Conservation (phyloP, 2,329 filamentous ascomycete species). For the Tympanopsis confertula region DNA sequence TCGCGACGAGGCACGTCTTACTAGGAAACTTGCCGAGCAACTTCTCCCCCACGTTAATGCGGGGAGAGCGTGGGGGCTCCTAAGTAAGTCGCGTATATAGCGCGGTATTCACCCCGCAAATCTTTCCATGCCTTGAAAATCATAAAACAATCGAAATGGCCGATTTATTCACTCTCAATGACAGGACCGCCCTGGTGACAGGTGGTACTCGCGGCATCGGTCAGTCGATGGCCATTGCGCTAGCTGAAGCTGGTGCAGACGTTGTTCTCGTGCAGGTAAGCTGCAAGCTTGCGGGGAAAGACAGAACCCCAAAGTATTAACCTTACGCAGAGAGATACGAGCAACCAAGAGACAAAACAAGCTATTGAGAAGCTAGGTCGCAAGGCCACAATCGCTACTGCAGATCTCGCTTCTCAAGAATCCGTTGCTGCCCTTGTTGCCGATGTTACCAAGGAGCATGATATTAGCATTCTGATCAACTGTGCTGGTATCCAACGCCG, state of each 20-base stretch:
- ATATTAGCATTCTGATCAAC: slow-evolving; percentile 49
- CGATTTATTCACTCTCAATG: background rate
- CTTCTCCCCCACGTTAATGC: too few species aligned
- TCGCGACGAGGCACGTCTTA: too few species aligned
- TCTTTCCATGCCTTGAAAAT: too few species aligned
- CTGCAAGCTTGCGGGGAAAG: background rate
- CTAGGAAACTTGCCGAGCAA: too few species aligned
- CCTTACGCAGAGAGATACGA: background rate
- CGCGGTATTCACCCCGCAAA: too few species aligned
- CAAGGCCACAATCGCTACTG: slow-evolving; percentile 7
- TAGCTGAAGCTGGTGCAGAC: background rate
- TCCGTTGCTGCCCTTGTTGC: slow-evolving; percentile 6
- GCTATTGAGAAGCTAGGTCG: background rate
- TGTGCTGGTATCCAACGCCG: slow-evolving; percentile 57
- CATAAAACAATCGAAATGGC: too few species aligned
- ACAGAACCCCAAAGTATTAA: too few species aligned
- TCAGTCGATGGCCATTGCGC: background rate
- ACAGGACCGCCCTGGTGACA: background rate
- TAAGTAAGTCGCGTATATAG: too few species aligned
- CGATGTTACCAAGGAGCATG: slow-evolving; percentile 6
- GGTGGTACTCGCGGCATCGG: background rate
- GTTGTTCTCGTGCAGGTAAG: background rate
- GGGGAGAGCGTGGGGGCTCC: too few species aligned
- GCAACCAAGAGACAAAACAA: background rate
- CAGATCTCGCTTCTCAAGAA: slow-evolving; percentile 8